These are phyloP conservation scores for Quercus suber DNA, from an alignment of 306 rosid genomes.

Conservation along the genomic window DNA sequence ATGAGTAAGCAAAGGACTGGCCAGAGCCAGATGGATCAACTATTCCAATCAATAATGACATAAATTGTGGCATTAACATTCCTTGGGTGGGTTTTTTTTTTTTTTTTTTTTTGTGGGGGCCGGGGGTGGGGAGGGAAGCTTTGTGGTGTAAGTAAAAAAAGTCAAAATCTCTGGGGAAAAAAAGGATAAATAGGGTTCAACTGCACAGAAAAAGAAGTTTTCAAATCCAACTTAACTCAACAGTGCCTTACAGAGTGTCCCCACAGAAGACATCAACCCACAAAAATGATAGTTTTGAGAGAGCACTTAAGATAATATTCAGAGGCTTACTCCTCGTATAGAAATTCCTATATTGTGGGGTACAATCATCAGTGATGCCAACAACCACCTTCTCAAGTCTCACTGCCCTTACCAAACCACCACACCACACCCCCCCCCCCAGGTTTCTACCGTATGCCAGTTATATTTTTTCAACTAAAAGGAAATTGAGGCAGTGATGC, in stretches of 20 bases:
- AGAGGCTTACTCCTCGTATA: not conserved
- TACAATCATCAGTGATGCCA: not conserved
- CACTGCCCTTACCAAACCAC: too few species aligned
- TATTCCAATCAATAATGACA: not conserved
- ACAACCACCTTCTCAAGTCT: not conserved
- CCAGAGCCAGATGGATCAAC: not conserved
- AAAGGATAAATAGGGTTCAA: not conserved
- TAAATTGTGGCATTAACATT: not conserved
- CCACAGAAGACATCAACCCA: not conserved
- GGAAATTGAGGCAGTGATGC: not conserved
- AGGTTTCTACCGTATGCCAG: not conserved
- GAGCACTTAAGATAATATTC: not conserved
- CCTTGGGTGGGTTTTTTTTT: too few species aligned
- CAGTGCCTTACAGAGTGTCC: not conserved
- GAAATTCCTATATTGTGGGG: not conserved
- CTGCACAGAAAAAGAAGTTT: not conserved
- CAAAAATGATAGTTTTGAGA: not conserved
- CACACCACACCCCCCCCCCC: too few species aligned
- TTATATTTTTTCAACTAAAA: not conserved
- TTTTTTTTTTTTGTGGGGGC: too few species aligned
- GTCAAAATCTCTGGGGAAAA: not conserved
- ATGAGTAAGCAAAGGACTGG: not conserved
- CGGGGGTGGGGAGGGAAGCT: too few species aligned
- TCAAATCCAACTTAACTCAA: not conserved
- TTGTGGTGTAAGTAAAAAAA: not conserved